These are phyloP conservation scores for Rubia yunnanensis DNA, from an alignment of 257 asterid species.

Conservation along the genomic window DNA sequence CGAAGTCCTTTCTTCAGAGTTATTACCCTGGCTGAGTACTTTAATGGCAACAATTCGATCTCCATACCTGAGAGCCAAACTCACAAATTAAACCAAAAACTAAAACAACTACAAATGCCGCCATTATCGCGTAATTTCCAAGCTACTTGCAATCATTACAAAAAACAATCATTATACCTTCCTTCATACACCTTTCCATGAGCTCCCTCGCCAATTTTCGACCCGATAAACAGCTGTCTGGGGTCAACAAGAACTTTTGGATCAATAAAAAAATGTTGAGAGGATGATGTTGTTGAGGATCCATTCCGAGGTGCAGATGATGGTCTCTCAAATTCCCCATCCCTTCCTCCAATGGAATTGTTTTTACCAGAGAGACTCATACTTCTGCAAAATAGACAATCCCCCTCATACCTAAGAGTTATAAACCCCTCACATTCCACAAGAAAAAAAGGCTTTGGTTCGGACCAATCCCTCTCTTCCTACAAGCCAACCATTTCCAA, in stretches of 20 bases:
- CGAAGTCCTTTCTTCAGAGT: constrained; percentile 58
- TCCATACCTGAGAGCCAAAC: constrained; percentile 48
- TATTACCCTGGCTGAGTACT: constrained; percentile 68
- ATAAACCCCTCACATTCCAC: constrained; percentile 16
- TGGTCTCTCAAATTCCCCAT: constrained; percentile 24
- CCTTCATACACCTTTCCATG: constrained; percentile 97
- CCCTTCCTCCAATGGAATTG: constrained; percentile 28
- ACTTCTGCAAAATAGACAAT: constrained; percentile 27
- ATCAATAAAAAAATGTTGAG: constrained; percentile 42
- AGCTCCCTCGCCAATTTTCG: constrained; percentile 95
- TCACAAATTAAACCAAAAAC: constrained; percentile 4
- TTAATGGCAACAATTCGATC: constrained; percentile 85
- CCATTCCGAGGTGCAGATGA: constrained; percentile 45
- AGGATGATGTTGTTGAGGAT: constrained; percentile 25
- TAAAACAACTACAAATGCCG: neutral
- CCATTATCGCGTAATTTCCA: neutral
- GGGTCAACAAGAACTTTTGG: constrained; percentile 83
- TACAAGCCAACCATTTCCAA: constrained; percentile 10
- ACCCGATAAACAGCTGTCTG: constrained; percentile 65
- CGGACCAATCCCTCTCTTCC: constrained; percentile 2
- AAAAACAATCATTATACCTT: constrained; percentile 36
- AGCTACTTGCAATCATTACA: neutral
- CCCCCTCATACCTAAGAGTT: constrained; percentile 38
- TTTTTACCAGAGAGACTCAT: constrained; percentile 78
- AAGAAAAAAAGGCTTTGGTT: neutral